A percentile compares a stretch with the other conserved stretches of the same genome.
Evolutionary conservation across 306 rosid species (phyloP).

Genomic region (Castanopsis chinensis): DNA sequence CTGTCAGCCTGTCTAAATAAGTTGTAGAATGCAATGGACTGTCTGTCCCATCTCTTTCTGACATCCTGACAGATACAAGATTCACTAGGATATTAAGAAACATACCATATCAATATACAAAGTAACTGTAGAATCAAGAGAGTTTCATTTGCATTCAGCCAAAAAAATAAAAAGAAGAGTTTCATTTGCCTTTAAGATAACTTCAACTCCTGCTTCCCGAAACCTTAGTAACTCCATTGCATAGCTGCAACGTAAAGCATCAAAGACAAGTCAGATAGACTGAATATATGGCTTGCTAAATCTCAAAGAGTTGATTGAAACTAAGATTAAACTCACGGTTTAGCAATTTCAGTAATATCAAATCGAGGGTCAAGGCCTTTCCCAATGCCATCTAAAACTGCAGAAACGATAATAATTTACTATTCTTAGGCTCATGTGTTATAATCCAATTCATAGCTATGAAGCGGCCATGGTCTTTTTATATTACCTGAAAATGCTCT

Average conservation of each 20-base stretch:
- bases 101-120: constrained; percentile 16
- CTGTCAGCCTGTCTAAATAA: constrained; percentile 98
- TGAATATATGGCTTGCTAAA: constrained; percentile 13
- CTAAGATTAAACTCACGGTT: constrained; percentile 74
- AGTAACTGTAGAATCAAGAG: constrained; percentile 15
- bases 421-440: constrained; percentile 16
- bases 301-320: neutral
- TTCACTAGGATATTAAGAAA: constrained; percentile 24
- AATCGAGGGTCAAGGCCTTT: constrained; percentile 98
- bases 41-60: constrained; percentile 88
- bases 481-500: constrained; percentile 94
- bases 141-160: constrained; percentile 25
- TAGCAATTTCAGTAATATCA: constrained; percentile 99
- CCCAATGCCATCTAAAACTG: constrained; percentile 98
- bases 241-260: constrained; percentile 59
- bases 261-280: constrained; percentile 27
- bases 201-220: constrained; percentile 98
- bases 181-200: constrained; percentile 64
- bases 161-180: neutral
- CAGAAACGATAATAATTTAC: constrained; percentile 18
- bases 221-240: constrained; percentile 91
- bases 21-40: constrained; percentile 84
- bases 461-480: constrained; percentile 12
- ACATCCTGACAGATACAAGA: constrained; percentile 59
- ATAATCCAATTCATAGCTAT: constrained; percentile 16